Evolutionary conservation across 202 grass and related monocot genomes (phyloP).

Genomic region (Carex arenaria): DNA sequence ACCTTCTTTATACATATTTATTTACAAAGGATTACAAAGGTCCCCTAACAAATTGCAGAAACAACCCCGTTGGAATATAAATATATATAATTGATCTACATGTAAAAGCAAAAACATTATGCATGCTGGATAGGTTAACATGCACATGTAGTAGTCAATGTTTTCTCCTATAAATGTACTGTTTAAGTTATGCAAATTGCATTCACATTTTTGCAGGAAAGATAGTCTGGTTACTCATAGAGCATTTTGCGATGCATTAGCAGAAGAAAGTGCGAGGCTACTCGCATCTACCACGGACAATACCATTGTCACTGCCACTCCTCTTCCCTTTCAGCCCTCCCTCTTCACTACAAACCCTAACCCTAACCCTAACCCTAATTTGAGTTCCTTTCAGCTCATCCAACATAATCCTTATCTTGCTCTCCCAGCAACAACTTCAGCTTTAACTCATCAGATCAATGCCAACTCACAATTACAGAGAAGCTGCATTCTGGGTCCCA

Average conservation of each 20-base stretch:
- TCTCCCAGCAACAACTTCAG: neutral
- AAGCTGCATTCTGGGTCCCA: conserved; percentile 12
- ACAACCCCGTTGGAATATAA: neutral
- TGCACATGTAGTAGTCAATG: neutral
- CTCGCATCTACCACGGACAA: conserved; percentile 32
- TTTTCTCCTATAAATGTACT: neutral
- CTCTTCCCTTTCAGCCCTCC: conserved; percentile 49
- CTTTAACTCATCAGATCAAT: conserved; percentile 20
- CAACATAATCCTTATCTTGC: conserved; percentile 5
- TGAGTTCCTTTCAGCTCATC: neutral
- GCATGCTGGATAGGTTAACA: neutral
- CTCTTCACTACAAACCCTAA: conserved; percentile 13
- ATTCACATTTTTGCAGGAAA: conserved; percentile 53
- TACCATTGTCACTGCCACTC: conserved; percentile 24
- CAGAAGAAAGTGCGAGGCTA: conserved; percentile 86
- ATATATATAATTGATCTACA: neutral
- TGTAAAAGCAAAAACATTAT: neutral
- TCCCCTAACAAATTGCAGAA: neutral
- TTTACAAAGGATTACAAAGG: neutral
- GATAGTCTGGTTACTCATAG: conserved; percentile 90
- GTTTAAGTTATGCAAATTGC: neutral
- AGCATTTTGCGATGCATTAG: conserved; percentile 96
- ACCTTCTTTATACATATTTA: neutral
- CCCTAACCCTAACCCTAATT: conserved; percentile 30
- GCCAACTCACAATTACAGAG: conserved; percentile 21